Evolutionary conservation across 371 early-diverging fungal species (phyloP), one percentile per base, ranked within the genome.

Genomic region (Mucor indicus): DNA sequence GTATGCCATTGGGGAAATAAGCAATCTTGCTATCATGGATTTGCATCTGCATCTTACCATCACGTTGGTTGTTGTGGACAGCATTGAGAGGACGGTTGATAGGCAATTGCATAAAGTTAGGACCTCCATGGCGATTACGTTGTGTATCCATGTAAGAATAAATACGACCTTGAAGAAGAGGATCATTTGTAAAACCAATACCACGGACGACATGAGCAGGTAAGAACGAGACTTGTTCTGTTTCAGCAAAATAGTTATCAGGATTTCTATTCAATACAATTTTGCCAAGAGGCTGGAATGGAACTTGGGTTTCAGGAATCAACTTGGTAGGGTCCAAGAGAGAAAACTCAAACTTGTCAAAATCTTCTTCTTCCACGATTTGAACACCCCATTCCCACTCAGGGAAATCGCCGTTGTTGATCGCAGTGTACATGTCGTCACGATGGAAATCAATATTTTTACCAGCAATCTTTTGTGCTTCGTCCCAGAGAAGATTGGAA

Each of bases 121-220:
- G 62, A 19, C 63, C 46, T 24, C 54, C 70, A 54, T 79, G 60
- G 20, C 80, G 68, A 47, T 75, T 65, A 15, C 69, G 32, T 48
- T 78, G 79, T 8, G 83, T 79, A 51, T 80, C 83, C 1, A 64
- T 43, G 41, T 80, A 82, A 24, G 65, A 64, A 43, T 75, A 77
- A 17, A 75, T 30, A 35, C 81, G 75, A 3, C 74, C 75, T 43
- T 79, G 79, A n/a, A 82, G 58, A n/a, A 81, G 50, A 3, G 71
- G 64, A 51, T 81, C 82, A 50, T 72, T 45, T 8, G 72, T 63
- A 15, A 74, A 58, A 1, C 67, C 75, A 44, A 82, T 72, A 51
- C 80, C 79, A 51, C 69, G 73, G 1, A 73, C 74, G 24, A 67
- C 32, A 42, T 69, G 64, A 11, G 61, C 65, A 17, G 53, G 42